Evolutionary conservation across 805 yeast species (phyloP).

Genomic region (Starmerella floricola): DNA sequence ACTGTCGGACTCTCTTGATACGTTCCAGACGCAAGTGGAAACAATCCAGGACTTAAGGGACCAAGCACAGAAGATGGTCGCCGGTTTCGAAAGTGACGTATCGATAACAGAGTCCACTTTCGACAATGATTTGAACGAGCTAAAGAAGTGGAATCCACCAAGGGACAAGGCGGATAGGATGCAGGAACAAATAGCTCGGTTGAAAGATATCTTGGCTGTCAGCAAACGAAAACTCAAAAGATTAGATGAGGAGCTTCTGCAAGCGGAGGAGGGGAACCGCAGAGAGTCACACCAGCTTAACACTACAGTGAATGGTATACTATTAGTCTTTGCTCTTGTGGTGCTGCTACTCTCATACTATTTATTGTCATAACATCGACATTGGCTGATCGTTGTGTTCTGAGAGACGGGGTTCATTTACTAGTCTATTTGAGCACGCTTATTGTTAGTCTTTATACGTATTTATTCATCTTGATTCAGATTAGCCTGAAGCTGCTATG

Average conservation of each 20-base stretch:
- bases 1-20: constrained; percentile 17
- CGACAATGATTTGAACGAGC: constrained; percentile 19
- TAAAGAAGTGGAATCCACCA: constrained; percentile 22
- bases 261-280: constrained; percentile 19
- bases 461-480: too few relatives aligned
- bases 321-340: constrained; percentile 12
- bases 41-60: constrained; percentile 21
- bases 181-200: constrained; percentile 21
- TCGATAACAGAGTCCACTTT: constrained; percentile 16
- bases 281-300: constrained; percentile 1
- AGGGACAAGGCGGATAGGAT: constrained; percentile 21
- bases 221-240: constrained; percentile 22
- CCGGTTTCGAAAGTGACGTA: constrained; percentile 20
- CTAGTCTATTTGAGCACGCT: too few relatives aligned
- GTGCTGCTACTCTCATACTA: not conserved
- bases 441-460: too few relatives aligned
- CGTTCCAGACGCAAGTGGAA: constrained; percentile 22
- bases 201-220: constrained; percentile 20
- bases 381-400: too few relatives aligned
- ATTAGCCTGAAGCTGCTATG: constrained; percentile 11
- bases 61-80: constrained; percentile 17
- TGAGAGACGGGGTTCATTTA: too few relatives aligned
- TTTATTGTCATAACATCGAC: not conserved
- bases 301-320: constrained; percentile 8
- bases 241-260: constrained; percentile 20